Conservation (phyloP, 805 yeast genomes). For the Nakazawaea pomicola region DNA sequence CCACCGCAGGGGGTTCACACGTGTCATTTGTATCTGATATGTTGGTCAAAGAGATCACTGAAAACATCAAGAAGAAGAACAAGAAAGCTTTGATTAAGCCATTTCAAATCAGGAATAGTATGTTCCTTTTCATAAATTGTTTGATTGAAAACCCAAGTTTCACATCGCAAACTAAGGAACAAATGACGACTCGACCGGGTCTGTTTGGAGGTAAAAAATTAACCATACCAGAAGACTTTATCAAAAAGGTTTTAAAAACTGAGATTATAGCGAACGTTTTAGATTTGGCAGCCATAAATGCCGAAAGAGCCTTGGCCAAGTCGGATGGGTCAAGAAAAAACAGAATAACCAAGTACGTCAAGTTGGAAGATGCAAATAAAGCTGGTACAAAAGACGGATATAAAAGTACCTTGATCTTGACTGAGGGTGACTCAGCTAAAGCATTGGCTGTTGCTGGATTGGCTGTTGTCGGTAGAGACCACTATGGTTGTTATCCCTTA, state of each 20-base stretch:
- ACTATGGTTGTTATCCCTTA: slow-evolving; percentile 91
- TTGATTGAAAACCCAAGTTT: slow-evolving; percentile 94
- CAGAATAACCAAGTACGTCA: slow-evolving; percentile 84
- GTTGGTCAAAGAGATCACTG: slow-evolving; percentile 71
- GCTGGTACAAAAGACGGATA: slow-evolving; percentile 94
- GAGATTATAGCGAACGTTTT: slow-evolving; percentile 67
- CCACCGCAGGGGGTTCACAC: slow-evolving; percentile 96
- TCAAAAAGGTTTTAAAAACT: slow-evolving; percentile 68
- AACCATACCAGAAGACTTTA: slow-evolving; percentile 70
- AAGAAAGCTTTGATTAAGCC: slow-evolving; percentile 72
- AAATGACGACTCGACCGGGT: slow-evolving; percentile 78
- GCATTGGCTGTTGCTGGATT: slow-evolving; percentile 90
- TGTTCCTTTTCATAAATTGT: slow-evolving; percentile 89
- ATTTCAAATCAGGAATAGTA: slow-evolving; percentile 81
- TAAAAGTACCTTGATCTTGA: slow-evolving; percentile 86
- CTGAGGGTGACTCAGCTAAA: slow-evolving; percentile 97
- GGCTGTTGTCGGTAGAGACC: slow-evolving; percentile 92
- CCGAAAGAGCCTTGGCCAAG: slow-evolving; percentile 79
- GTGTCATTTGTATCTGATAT: slow-evolving; percentile 83
- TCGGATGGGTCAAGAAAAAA: slow-evolving; percentile 83
- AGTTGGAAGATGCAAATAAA: slow-evolving; percentile 90
- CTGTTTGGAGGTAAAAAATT: slow-evolving; percentile 85
- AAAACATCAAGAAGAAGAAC: slow-evolving; percentile 61
- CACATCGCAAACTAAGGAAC: slow-evolving; percentile 96
- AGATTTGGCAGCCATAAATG: slow-evolving; percentile 83